Conservation (phyloP, 2,329 filamentous ascomycete species). For the Colletotrichum sp. region DNA sequence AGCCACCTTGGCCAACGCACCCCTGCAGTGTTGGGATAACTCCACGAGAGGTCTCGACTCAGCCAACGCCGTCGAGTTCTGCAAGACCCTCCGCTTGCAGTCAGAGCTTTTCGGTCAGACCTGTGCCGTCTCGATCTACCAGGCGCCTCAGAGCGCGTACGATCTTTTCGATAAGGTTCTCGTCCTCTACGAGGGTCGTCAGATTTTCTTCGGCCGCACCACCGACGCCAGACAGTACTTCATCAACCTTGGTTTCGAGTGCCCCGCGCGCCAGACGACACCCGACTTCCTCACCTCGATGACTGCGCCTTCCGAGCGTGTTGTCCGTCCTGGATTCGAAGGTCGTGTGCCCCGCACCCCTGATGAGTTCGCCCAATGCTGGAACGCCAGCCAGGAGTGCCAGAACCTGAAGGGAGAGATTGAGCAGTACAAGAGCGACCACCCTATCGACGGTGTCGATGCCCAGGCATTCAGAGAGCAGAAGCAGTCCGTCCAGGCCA, state of each 20-base stretch:
- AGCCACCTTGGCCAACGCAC: slow-evolving; percentile 31
- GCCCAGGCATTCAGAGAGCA: slow-evolving; percentile 1
- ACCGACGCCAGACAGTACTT: slow-evolving; percentile 69
- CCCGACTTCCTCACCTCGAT: slow-evolving; percentile 76
- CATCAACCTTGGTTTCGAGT: slow-evolving; percentile 68
- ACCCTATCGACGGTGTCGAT: slow-evolving; percentile 12
- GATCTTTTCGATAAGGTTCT: slow-evolving; percentile 70
- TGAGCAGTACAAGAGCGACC: slow-evolving; percentile 26
- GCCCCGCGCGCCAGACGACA: slow-evolving; percentile 62
- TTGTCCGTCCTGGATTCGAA: slow-evolving; percentile 28
- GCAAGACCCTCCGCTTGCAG: slow-evolving; percentile 30
- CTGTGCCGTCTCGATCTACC: slow-evolving; percentile 53
- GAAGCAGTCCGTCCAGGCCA: slow-evolving; percentile 21
- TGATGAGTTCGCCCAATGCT: slow-evolving; percentile 33
- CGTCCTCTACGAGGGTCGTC: slow-evolving; percentile 69
- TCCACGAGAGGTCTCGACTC: slow-evolving; percentile 51
- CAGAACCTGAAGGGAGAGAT: slow-evolving; percentile 32
- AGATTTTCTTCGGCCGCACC: slow-evolving; percentile 70
- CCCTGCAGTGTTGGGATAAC: slow-evolving; percentile 45
- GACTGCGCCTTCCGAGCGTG: slow-evolving; percentile 37
- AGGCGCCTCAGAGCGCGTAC: slow-evolving; percentile 64
- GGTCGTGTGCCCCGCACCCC: slow-evolving; percentile 32
- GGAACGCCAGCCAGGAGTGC: slow-evolving; percentile 29
- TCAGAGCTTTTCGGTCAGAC: slow-evolving; percentile 30
- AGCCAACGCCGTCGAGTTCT: slow-evolving; percentile 24